Conservation (phyloP, 257 asterid genomes). For the Solanum bukasovii region DNA sequence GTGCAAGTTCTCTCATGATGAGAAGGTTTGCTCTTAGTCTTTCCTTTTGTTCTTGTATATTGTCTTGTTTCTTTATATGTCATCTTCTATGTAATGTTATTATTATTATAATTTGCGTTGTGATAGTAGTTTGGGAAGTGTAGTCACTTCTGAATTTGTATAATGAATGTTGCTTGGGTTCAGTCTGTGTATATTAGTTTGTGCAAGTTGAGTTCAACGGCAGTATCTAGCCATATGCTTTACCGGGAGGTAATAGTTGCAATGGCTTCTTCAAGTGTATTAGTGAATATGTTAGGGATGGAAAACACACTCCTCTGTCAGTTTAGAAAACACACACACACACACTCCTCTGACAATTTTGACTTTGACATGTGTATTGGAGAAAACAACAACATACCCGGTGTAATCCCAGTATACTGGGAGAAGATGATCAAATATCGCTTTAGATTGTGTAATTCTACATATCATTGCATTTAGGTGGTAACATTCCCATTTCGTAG, state of each 20-base stretch:
- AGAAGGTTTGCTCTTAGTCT: constrained; percentile 37
- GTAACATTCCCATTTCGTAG: background rate
- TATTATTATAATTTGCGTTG: background rate
- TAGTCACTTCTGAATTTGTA: background rate
- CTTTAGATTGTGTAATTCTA: background rate
- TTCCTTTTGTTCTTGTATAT: background rate
- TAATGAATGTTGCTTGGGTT: background rate
- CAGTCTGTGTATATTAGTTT: background rate
- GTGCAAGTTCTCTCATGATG: constrained; percentile 92
- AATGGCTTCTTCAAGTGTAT: background rate
- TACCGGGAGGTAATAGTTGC: background rate
- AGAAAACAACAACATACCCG: background rate
- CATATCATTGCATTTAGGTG: background rate
- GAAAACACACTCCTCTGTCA: background rate
- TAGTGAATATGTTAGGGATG: background rate
- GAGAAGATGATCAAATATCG: background rate
- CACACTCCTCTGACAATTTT: background rate
- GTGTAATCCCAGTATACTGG: background rate
- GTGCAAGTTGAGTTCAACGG: background rate
- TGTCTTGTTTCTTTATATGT: background rate
- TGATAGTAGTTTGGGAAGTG: background rate
- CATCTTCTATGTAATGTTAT: background rate
- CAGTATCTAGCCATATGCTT: background rate
- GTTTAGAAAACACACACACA: background rate
- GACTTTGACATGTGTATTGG: background rate